Evolutionary conservation across 83 land plant species (phyloP), one percentile per base, ranked within the genome.

Genomic region (Thuja plicata): DNA sequence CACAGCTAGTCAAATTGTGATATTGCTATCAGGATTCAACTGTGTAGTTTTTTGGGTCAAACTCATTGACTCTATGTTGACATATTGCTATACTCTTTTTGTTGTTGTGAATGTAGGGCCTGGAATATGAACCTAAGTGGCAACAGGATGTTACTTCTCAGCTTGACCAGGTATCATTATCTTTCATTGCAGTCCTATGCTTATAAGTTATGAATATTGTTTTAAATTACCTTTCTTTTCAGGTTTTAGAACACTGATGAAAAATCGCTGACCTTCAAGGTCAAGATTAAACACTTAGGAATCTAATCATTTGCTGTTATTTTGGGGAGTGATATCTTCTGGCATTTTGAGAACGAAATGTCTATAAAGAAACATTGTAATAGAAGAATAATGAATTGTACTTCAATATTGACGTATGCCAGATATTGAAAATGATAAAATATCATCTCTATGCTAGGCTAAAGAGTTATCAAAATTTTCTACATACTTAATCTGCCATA

Each of bases 101-200:
- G n/a, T 27, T 81, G n/a, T 46, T 35, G 41, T 87, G 40, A 52
- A 88, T 87, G 86, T 87, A 95, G 96, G 90, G 90, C 71, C 87
- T 91, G 17, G 71, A 88, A 3, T 94, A 90, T 92, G 96, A 95
- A 8, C 93, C 87, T 54, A 90, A 94, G 86, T 92, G 92, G 95
- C 92, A 90, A 87, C 86, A 87, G 76, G 95, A 94, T 87, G 89
- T 91, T 17, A 87, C 80, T 86, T 87, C 82, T 57, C 93, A 90
- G 13, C 90, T 88, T 90, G 97, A 94, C 10, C 94, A 93, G 93
- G 97, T 95, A 85, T 70, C 62, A 71, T 54, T 41, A 45, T 70
- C 83, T 41, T 55, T 52, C 77, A 27, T 40, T 30, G 21, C 74
- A 6, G 46, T 87, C 50, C 52, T 21, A 17, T 84, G 46, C 43